Conservation (phyloP, 352 stramenopile species). For the Pilasporangium apinafurcum region DNA sequence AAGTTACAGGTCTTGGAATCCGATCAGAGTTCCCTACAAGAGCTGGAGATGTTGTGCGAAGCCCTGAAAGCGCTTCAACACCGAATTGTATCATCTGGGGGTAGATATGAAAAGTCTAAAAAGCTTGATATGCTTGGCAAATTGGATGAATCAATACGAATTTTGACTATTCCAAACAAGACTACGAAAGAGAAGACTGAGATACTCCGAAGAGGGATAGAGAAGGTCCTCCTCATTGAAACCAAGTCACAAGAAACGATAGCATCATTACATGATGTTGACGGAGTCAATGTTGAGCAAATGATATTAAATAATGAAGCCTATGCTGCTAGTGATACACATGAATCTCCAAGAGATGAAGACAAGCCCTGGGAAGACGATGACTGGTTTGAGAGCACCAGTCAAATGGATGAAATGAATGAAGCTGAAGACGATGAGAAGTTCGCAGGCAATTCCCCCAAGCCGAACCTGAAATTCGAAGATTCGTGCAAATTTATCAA, state of each 20-base stretch:
- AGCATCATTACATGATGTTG: neutral
- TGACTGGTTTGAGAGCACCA: conserved; percentile 2
- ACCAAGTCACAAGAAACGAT: neutral
- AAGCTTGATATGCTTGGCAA: too few species aligned
- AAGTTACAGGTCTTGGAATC: neutral
- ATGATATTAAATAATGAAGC: neutral
- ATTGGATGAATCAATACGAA: too few species aligned
- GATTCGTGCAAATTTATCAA: conserved; percentile 4
- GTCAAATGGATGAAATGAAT: conserved; percentile 3
- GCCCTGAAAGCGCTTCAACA: neutral
- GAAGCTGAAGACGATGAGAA: neutral
- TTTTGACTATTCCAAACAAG: neutral
- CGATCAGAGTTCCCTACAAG: neutral
- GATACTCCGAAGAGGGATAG: conserved; percentile 2
- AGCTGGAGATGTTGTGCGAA: neutral
- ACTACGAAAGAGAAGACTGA: neutral
- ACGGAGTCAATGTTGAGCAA: neutral
- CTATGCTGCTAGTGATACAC: neutral
- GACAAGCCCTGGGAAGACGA: conserved; percentile 2
- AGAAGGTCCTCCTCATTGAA: neutral
- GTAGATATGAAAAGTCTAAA: too few species aligned
- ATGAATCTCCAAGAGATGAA: neutral
- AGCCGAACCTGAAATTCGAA: conserved; percentile 12
- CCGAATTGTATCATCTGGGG: neutral
- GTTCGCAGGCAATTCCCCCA: too few species aligned